Base-by-base conservation (phyloP, 2,329 filamentous ascomycete genomes). In the Colletotrichum horii region DNA sequence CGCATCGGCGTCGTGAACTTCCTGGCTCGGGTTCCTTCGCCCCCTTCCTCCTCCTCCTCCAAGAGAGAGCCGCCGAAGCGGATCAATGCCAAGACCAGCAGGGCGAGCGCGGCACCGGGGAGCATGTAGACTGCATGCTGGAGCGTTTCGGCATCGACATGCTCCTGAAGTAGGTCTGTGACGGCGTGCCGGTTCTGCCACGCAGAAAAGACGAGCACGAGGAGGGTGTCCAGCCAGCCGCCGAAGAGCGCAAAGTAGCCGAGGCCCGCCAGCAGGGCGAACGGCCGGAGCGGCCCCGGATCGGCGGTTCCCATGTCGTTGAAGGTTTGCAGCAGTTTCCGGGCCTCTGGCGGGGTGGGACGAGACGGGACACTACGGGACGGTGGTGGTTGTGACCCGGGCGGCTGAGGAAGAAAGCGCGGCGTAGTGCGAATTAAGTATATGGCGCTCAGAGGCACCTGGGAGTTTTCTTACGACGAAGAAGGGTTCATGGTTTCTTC, bases 1-100 rank as follows among this genome's bases (percentile, higher is more conserved):
- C 83, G 83, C 12, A 79, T 82, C 0, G 79, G 81, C 3, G 81
- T 82, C 26, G 78, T 68, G 80, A 77, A 80, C 43, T 43, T 22
- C 4, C 22, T 9, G 14, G 76, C 52, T 24, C 22, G 6, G n/a
- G 43, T 61, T 26, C 14, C 24, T 16, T 62, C 58, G 12, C 26
- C 24, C 28, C 6, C 26, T 4, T 28, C 26, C 26, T 30, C 28
- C 1, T 67, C 67, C 12, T 34, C 55, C 5, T 34, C 38, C 48
- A 36, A 16, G 9, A 71, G 38, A 8, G 24, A 36, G 24, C 71
- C 26, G 43, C 68, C 15, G 32, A 62, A 58, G 43, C 67, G 67
- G 11, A 56, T 34, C 9, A 48, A 6, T 16, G 32, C 32, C 11
- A 77, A 19, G 36, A 62, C 15, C 15, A 76, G 16, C 24, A 77